Evolutionary conservation across 192 early-diverging fungal genomes (phyloP), one percentile per base, ranked within the genome.

Genomic region (Podochytrium sp.): DNA sequence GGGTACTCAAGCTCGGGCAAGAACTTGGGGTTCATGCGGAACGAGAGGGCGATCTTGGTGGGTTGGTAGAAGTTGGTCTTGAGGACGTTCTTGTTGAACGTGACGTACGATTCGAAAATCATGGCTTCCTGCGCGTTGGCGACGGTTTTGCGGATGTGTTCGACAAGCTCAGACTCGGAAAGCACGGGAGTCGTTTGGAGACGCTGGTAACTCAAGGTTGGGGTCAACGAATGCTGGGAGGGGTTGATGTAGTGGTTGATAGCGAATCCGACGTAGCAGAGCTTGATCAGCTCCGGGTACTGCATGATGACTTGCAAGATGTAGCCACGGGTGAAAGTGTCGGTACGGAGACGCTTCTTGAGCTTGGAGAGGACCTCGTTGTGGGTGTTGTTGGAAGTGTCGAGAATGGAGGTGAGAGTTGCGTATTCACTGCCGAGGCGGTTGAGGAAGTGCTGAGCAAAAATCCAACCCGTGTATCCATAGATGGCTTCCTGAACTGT

Each of bases 31-130:
- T 97, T 92, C 86, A 99, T 86, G 73, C 97, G 92, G 93, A 99
- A 99, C 41, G 95, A 97, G 43, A 98, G 88, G 32, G 97, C 97
- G n/a, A 98, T 95, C 91, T 98, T 98, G 79, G 97, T 97, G 37
- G 95, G 92, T 85, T 98, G 95, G 89, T 98, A 98, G 74, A 98
- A 98, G 89, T 98, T 98, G 82, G 97, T 98, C 90, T 99, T 99
- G 73, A 98, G 88, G 41, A 98, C 93, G 81, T 96, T 93, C 83
- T 92, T 87, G 90, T 99, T 99, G 87, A 99, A 98, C 59, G 92
- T 92, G 30, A 99, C 80, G 86, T 96, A 92, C 6, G 96, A 91
- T 81, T 98, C 93, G 78, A 99, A 90, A 67, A 87, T 82, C 88
- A 95, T 95, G 43, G 89, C 85, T 81, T 98, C 97, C 86, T 98